phyloP scores from a whole-genome alignment of 345 rosid species.

The Hypericum androsaemum region DNA sequence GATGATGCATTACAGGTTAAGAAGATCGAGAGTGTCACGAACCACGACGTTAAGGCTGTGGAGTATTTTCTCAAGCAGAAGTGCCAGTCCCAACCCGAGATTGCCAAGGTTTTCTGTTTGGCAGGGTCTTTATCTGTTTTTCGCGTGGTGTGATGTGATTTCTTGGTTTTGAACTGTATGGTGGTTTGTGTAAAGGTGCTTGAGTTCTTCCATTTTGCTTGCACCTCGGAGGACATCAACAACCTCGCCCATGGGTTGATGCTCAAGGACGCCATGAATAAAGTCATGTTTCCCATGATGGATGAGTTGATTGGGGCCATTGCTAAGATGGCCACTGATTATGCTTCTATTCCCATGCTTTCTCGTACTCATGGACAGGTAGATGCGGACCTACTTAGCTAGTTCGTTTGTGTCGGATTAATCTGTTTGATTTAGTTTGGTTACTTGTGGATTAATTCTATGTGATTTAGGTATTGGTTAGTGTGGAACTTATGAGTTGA shows the following conservation, averaged over 20 bases:
- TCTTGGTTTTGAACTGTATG: background rate
- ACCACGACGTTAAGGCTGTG: slow-evolving; percentile 93
- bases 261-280: slow-evolving; percentile 61
- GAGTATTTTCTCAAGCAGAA: slow-evolving; percentile 90
- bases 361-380: slow-evolving; percentile 99
- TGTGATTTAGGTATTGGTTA: background rate
- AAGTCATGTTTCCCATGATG: slow-evolving; percentile 62
- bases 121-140: background rate
- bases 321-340: slow-evolving; percentile 49
- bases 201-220: slow-evolving; percentile 94
- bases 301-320: slow-evolving; percentile 55
- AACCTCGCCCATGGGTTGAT: slow-evolving; percentile 87
- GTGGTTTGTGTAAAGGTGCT: slow-evolving; percentile 42
- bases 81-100: slow-evolving; percentile 71
- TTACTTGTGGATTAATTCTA: slow-evolving; percentile 5
- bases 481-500: background rate
- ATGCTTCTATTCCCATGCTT: slow-evolving; percentile 76
- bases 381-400: slow-evolving; percentile 6
- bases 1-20: slow-evolving; percentile 76
- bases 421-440: background rate
- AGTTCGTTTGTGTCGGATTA: too few relatives aligned
- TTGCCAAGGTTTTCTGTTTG: slow-evolving; percentile 38
- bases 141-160: slow-evolving; percentile 1
- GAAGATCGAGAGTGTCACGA: slow-evolving; percentile 69
- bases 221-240: slow-evolving; percentile 94